Percentiles rank a stretch among this genome's conserved stretches.
These are phyloP conservation scores for Trapa incisa DNA, from an alignment of 345 rosid genomes.

Conservation along the genomic window DNA sequence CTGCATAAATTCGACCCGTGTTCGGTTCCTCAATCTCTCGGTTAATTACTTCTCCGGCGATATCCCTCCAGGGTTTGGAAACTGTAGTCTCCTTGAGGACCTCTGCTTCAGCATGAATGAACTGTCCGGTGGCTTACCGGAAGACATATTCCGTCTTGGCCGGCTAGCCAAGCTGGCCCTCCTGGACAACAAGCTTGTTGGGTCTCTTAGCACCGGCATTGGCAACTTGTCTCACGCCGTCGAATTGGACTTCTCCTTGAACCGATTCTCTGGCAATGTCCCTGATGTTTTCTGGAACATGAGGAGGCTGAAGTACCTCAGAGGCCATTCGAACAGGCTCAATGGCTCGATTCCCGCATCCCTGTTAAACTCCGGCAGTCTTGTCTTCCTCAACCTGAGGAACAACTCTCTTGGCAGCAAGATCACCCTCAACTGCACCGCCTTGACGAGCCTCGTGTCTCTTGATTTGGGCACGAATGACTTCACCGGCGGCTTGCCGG, in stretches of 20 bases:
- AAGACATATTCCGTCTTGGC: conserved; percentile 20
- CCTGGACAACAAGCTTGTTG: conserved; percentile 46
- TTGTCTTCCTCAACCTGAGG: conserved; percentile 49
- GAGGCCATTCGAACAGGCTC: conserved; percentile 40
- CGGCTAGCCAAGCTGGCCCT: conserved; percentile 28
- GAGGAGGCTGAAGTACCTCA: conserved; percentile 22
- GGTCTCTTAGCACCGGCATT: conserved; percentile 27
- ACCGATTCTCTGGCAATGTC: conserved; percentile 37
- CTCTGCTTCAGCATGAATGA: conserved; percentile 5
- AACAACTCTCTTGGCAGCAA: conserved; percentile 52
- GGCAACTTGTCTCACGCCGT: conserved; percentile 31
- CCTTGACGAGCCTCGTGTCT: conserved; percentile 39
- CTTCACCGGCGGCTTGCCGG: conserved; percentile 43
- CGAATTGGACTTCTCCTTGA: conserved; percentile 43
- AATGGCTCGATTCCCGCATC: conserved; percentile 43
- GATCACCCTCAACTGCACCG: conserved; percentile 42
- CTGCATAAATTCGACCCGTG: conserved; percentile 5
- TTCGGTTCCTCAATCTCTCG: conserved; percentile 11
- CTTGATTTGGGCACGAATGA: conserved; percentile 55
- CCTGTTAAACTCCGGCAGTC: conserved; percentile 35
- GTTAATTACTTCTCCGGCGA: conserved; percentile 9
- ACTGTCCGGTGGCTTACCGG: conserved; percentile 5
- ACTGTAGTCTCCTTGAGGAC: conserved; percentile 11
- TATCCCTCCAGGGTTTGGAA: not conserved
- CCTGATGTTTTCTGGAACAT: conserved; percentile 45